Conservation (phyloP, 352 stramenopile species). For the Globisporangium cystogenes region DNA sequence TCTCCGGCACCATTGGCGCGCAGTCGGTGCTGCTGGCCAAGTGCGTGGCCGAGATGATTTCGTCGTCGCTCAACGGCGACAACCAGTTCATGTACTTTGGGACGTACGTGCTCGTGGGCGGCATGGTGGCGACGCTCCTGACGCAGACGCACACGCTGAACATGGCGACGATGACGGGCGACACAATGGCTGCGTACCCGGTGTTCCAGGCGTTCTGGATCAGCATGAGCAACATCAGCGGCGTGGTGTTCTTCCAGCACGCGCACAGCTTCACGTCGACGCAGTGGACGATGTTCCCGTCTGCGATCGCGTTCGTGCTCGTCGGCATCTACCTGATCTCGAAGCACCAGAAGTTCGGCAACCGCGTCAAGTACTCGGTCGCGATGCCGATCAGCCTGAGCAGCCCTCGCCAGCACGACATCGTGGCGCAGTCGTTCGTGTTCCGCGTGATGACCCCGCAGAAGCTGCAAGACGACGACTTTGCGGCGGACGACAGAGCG, state of each 20-base stretch:
- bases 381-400: slow-evolving; percentile 86
- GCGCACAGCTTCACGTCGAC: slow-evolving; percentile 72
- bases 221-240: slow-evolving; percentile 83
- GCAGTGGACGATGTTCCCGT: slow-evolving; percentile 83
- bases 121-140: slow-evolving; percentile 68
- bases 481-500: slow-evolving; percentile 27
- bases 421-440: slow-evolving; percentile 86
- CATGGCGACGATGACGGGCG: slow-evolving; percentile 77
- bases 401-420: slow-evolving; percentile 79
- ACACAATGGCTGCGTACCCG: slow-evolving; percentile 83
- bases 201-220: slow-evolving; percentile 90
- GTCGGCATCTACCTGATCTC: slow-evolving; percentile 75
- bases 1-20: slow-evolving; percentile 78
- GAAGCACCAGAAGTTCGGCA: slow-evolving; percentile 88
- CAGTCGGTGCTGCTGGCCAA: slow-evolving; percentile 83
- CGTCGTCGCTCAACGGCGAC: slow-evolving; percentile 68
- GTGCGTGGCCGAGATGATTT: slow-evolving; percentile 83
- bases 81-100: slow-evolving; percentile 86
- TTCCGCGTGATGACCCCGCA: slow-evolving; percentile 82
- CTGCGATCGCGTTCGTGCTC: slow-evolving; percentile 63
- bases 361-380: slow-evolving; percentile 86
- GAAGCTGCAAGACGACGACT: slow-evolving; percentile 59
- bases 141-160: slow-evolving; percentile 86
- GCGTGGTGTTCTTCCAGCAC: slow-evolving; percentile 87
- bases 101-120: slow-evolving; percentile 73